phyloP scores from a whole-genome alignment of 148 eudicot species.

The Mesembryanthemum crystallinum region DNA sequence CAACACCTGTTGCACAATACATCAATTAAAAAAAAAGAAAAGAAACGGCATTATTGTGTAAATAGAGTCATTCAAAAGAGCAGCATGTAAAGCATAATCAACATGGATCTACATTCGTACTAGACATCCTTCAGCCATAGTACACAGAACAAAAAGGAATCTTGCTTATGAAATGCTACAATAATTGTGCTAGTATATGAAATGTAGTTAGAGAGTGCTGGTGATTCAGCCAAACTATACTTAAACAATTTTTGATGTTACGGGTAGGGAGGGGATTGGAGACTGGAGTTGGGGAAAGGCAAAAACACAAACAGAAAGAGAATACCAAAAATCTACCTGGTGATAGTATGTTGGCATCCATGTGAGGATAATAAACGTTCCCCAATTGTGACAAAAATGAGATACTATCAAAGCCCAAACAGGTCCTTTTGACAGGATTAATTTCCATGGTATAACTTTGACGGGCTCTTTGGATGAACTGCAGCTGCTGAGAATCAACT shows the following conservation, averaged over 20 bases:
- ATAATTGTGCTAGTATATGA: neutral
- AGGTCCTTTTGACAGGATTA: constrained; percentile 77
- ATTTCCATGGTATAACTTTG: constrained; percentile 74
- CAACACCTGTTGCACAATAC: constrained; percentile 57
- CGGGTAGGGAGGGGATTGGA: neutral
- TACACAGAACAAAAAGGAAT: neutral
- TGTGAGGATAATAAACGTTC: constrained; percentile 90
- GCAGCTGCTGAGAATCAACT: constrained; percentile 55
- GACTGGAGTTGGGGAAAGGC: neutral
- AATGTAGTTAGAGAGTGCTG: too few relatives aligned
- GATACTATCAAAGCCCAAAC: constrained; percentile 95
- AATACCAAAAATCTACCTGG: constrained; percentile 46
- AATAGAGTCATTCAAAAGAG: neutral
- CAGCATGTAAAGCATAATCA: neutral
- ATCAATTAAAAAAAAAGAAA: neutral
- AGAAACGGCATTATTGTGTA: neutral
- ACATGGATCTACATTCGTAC: neutral
- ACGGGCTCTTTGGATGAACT: constrained; percentile 65
- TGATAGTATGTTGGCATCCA: constrained; percentile 99
- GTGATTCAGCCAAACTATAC: neutral
- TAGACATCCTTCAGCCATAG: neutral
- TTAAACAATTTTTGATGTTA: too few relatives aligned
- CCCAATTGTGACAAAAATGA: constrained; percentile 99
- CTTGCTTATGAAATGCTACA: too few relatives aligned
- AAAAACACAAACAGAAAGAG: neutral